Evolutionary conservation across 306 rosid genomes (phyloP).

Genomic region (Cucumis cinereus): DNA sequence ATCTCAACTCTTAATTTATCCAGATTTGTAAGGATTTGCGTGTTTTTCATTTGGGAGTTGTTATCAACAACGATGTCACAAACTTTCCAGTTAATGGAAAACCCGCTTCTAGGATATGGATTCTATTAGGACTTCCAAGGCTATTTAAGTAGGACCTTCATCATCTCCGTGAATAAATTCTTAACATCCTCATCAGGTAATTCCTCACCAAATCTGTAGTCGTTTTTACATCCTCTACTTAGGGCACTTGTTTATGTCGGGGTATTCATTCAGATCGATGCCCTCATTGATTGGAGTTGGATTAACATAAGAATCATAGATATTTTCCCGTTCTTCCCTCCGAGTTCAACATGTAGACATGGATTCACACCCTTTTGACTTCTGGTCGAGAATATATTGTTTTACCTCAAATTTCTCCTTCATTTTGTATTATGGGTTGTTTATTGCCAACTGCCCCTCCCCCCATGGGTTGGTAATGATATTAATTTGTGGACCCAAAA

Average conservation of each 20-base stretch:
- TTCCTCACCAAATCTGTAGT: neutral
- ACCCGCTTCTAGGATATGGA: neutral
- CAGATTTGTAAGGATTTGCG: neutral
- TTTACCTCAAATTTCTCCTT: too few relatives aligned
- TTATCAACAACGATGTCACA: neutral
- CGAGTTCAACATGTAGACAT: too few relatives aligned
- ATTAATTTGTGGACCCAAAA: too few relatives aligned
- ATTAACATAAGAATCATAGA: too few relatives aligned
- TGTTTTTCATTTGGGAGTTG: neutral
- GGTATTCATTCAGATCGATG: too few relatives aligned
- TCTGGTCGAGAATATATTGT: too few relatives aligned
- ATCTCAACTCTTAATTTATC: neutral
- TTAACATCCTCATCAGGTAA: neutral
- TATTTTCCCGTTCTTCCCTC: too few relatives aligned
- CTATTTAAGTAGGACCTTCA: neutral
- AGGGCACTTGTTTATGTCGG: neutral
- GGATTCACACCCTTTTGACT: too few relatives aligned
- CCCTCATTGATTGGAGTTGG: too few relatives aligned
- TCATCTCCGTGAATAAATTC: neutral
- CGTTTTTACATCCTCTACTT: neutral
- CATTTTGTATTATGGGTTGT: too few relatives aligned
- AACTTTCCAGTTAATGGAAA: neutral
- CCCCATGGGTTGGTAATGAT: too few relatives aligned
- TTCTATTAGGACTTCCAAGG: neutral
- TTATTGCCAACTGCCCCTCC: too few relatives aligned